These are phyloP conservation scores for Perkinsus marinus DNA, from an alignment of 169 alveolate species.

Conservation along the genomic window DNA sequence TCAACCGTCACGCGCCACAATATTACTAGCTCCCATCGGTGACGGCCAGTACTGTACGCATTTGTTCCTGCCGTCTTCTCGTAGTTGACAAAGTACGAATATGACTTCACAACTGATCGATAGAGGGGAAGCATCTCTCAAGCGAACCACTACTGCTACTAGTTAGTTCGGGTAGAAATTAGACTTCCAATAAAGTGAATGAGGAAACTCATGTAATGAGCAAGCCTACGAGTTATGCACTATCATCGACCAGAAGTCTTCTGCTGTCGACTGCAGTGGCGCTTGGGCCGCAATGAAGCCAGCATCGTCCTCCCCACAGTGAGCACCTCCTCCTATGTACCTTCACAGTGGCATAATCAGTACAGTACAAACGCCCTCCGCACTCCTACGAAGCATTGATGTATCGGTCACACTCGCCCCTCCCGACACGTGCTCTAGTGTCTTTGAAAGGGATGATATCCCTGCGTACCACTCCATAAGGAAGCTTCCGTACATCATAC, in stretches of 20 bases:
- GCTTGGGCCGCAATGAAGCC: neutral
- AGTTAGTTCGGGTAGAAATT: too few relatives aligned
- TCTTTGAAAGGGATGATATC: neutral
- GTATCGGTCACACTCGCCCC: neutral
- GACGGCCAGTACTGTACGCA: conserved; percentile 67
- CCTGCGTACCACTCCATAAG: neutral
- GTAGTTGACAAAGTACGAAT: neutral
- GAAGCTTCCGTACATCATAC: neutral
- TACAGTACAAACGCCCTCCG: too few relatives aligned
- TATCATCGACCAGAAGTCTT: neutral
- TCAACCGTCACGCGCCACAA: neutral
- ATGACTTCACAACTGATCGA: neutral
- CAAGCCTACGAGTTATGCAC: neutral
- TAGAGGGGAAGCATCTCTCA: neutral
- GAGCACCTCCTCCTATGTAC: neutral
- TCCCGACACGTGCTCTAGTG: neutral
- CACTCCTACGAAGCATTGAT: neutral
- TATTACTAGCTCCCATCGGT: neutral
- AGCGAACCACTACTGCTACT: too few relatives aligned
- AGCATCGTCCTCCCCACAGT: neutral
- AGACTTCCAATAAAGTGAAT: too few relatives aligned
- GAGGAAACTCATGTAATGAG: too few relatives aligned
- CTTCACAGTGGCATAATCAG: neutral
- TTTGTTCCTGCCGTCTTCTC: conserved; percentile 52
- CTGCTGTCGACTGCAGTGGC: neutral